A percentile compares a stretch with the other conserved stretches of the same genome.
Conservation (phyloP, 352 stramenopile genomes). For the Phytophthora litchii region DNA sequence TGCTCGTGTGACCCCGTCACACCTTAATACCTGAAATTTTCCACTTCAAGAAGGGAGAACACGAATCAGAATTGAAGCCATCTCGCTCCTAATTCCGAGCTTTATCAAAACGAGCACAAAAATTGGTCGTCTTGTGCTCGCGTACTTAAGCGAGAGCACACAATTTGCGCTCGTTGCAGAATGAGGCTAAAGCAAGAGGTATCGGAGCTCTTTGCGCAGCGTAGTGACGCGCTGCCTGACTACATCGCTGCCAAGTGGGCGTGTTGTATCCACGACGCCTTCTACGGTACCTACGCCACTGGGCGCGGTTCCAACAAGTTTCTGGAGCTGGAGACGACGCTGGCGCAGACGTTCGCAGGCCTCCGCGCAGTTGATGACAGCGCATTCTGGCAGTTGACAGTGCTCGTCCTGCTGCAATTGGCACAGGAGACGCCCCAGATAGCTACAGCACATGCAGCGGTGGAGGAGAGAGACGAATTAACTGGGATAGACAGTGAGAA, state of each 20-base stretch:
- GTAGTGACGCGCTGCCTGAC: neutral
- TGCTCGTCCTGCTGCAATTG: slow-evolving; percentile 48
- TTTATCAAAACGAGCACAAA: neutral
- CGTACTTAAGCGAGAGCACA: neutral
- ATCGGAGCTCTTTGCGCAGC: slow-evolving; percentile 8
- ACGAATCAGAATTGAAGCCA: neutral
- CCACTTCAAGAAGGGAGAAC: too few species aligned
- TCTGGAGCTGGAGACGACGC: slow-evolving; percentile 49
- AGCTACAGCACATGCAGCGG: neutral
- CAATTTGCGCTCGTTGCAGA: neutral
- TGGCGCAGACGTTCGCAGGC: slow-evolving; percentile 36
- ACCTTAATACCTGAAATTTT: too few species aligned
- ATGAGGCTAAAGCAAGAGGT: neutral
- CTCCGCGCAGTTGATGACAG: slow-evolving; percentile 8
- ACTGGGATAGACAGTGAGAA: neutral
- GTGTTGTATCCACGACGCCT: slow-evolving; percentile 33
- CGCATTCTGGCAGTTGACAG: slow-evolving; percentile 45
- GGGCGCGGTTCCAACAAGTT: slow-evolving; percentile 51
- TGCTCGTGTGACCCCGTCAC: too few species aligned
- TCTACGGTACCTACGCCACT: slow-evolving; percentile 26
- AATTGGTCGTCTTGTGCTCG: neutral
- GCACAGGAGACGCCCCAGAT: slow-evolving; percentile 18
- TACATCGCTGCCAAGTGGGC: slow-evolving; percentile 24
- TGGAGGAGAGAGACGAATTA: neutral
- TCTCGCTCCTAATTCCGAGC: neutral